Base-by-base conservation (phyloP, 2,329 filamentous ascomycete species). In the Colletotrichum eleusines region DNA sequence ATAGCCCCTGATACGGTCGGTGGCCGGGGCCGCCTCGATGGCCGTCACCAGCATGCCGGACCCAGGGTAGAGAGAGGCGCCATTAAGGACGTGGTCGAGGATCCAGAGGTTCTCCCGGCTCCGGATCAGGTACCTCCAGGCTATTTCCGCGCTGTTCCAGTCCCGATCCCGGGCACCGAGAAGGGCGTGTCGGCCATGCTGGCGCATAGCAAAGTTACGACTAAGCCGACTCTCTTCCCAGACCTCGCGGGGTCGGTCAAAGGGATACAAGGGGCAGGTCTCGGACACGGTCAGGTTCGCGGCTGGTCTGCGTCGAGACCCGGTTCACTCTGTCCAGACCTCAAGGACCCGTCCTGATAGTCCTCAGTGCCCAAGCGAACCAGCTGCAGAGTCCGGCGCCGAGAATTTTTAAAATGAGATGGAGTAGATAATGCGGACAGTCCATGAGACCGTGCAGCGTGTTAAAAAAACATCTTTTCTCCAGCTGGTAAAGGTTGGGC, bases 191-290 rank as follows among this genome's bases (percentile, higher is more conserved):
- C 86, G 80, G 1, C 82, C 80, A 66, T 81, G 82, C 23, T 80
- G 76, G 26, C 85, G 80, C 67, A 84, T 81, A 3, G 85, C 81
- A 50, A 81, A 81, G 11, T 81, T 79, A 20, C 76, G 74, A 23
- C 83, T 84, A 2, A 86, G 73, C 33, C 84, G 82, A 1, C 84
- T 84, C 70, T 89, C 86, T 67, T 85, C 81, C 86, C 87, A 87
- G 1, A 76, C 78, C 33, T 81, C 84, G 16, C 38, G 38, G 18
- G 38, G 44, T 78, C 76, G 86, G 35, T 87, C 86, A 85, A 87
- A 89, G 2, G 84, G 81, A 69, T 89, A 89, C n/a, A 1, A 81
- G 78, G 1, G 87, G 87, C n/a, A 89, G 75, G 69, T 84, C 83
- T 0, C 78, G 73, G 1, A 88, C 76, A 26, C 81, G 51, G 31